phyloP scores from a whole-genome alignment of 306 rosid genomes.

The Canavalia gladiata region DNA sequence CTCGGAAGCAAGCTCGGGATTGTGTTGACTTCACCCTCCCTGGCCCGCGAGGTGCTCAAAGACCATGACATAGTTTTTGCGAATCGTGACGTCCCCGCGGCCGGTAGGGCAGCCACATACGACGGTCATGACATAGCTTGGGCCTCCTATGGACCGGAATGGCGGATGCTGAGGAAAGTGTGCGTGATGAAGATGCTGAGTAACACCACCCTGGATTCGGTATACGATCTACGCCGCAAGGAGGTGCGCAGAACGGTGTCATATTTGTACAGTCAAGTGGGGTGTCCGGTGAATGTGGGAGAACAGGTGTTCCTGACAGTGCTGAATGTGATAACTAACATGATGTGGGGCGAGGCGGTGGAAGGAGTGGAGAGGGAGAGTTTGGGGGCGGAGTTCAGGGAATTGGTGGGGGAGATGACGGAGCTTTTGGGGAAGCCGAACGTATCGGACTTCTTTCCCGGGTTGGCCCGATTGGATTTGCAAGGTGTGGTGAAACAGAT shows the following conservation, averaged over 20 bases:
- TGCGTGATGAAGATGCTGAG: constrained; percentile 75
- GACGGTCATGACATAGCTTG: constrained; percentile 70
- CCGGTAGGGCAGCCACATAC: constrained; percentile 46
- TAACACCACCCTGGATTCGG: constrained; percentile 63
- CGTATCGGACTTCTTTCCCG: constrained; percentile 77
- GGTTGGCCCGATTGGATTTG: constrained; percentile 80
- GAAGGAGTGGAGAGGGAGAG: constrained; percentile 63
- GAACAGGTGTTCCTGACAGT: constrained; percentile 65
- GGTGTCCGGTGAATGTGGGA: constrained; percentile 63
- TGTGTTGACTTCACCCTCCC: constrained; percentile 60
- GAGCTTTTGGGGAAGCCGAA: constrained; percentile 65
- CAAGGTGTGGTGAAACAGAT: constrained; percentile 74
- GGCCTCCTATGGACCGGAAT: constrained; percentile 77
- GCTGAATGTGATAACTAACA: constrained; percentile 69
- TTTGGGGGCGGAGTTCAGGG: constrained; percentile 73
- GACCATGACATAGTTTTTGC: constrained; percentile 75
- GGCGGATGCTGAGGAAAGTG: constrained; percentile 85
- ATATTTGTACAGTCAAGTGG: constrained; percentile 44
- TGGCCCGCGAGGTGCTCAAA: constrained; percentile 65
- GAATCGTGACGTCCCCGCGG: constrained; percentile 74
- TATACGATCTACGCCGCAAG: constrained; percentile 63
- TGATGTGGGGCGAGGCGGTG: constrained; percentile 81
- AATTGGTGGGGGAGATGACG: constrained; percentile 58
- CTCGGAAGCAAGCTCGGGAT: constrained; percentile 66
- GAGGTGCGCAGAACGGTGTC: constrained; percentile 60